A percentile compares a stretch with the other conserved stretches of the same genome.
Conservation (phyloP, 2,329 filamentous ascomycete species). For the Fusarium sp. region DNA sequence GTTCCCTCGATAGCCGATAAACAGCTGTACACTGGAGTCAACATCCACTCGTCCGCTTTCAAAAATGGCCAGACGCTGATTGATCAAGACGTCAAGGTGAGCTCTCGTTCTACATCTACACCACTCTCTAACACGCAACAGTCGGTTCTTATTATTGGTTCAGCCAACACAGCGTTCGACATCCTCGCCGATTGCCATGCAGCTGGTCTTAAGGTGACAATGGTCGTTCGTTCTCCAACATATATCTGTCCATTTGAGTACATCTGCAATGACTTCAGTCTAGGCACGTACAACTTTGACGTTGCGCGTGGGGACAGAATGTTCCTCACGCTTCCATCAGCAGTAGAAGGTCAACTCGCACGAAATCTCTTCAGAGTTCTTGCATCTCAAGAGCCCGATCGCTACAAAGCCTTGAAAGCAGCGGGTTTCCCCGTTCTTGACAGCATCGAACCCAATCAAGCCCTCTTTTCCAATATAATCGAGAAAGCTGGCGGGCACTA, state of each 20-base stretch:
- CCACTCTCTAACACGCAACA: neutral
- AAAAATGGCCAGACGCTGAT: neutral
- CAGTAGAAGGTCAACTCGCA: constrained; percentile 13
- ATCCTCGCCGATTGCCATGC: constrained; percentile 25
- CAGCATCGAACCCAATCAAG: neutral
- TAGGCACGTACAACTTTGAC: constrained; percentile 19
- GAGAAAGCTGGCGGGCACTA: constrained; percentile 28
- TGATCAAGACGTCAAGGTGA: constrained; percentile 20
- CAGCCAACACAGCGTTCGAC: constrained; percentile 35
- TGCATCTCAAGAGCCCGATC: constrained; percentile 22
- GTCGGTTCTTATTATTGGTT: constrained; percentile 30
- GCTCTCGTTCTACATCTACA: fast-evolving
- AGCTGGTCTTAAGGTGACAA: neutral
- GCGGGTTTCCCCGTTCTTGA: constrained; percentile 22
- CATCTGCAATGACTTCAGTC: constrained; percentile 11
- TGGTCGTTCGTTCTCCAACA: constrained; percentile 30
- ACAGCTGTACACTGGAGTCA: constrained; percentile 16
- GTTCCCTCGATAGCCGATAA: constrained; percentile 3
- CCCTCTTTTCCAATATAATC: constrained; percentile 21
- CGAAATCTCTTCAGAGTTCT: constrained; percentile 12
- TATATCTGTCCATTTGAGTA: constrained; percentile 31
- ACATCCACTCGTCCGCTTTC: constrained; percentile 23
- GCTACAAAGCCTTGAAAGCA: constrained; percentile 9
- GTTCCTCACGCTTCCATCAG: constrained; percentile 17
- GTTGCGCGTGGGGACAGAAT: constrained; percentile 12